Base-by-base conservation (phyloP, 2,329 filamentous ascomycete species). In the Fusarium xyrophilum region DNA sequence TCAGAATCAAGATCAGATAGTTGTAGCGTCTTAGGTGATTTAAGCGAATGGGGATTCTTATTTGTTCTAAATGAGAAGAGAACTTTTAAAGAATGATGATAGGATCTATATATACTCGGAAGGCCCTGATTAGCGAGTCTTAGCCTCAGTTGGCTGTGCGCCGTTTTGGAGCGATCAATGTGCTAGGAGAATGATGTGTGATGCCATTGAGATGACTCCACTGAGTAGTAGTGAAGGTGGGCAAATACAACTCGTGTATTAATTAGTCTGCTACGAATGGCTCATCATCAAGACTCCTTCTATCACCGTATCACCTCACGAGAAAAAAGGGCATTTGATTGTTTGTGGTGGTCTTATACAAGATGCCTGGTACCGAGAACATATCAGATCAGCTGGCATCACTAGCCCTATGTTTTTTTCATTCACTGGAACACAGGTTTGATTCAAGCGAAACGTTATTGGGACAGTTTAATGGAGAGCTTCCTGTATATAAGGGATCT, bases 141-240 rank as follows among this genome's bases (percentile, higher is more conserved):
- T 7, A 5, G 0, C 5, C 13, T 32, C 5, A 8, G 2, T 23
- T 13, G 3, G 8, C 14, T 5, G 9, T 23, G 0, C 0, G 14
- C 14, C 1, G 15, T 19, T 6, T 4, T 47, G 1, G 4, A 9
- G 15, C 11, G 7, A 32, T 2, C 4, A 17, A 23, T 23, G 2
- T 32, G n/a, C 7, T 2, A 15, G 25, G 13, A 32, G 7, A 32
- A 13, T 4, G 6, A 32, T 23, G 13, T 13, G 1, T 10, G 14
- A 19, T 19, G 27, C 6, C 6, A 21, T 7, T 21, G 1, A 28
- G 19, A 10, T 15, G 14, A 12, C 25, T 44, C 13, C 7, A n/a
- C 8, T 11, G 19, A n/a, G 3, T 17, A 3, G 6, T 15, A 11
- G 14, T 21, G 10, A 46, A 30, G n/a, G 2, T 2, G 5, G 5